A percentile compares a stretch with the other conserved stretches of the same genome.
phyloP scores from a whole-genome alignment of 768 basidiomycete species.

The Cantharellus cinnabarinus region DNA sequence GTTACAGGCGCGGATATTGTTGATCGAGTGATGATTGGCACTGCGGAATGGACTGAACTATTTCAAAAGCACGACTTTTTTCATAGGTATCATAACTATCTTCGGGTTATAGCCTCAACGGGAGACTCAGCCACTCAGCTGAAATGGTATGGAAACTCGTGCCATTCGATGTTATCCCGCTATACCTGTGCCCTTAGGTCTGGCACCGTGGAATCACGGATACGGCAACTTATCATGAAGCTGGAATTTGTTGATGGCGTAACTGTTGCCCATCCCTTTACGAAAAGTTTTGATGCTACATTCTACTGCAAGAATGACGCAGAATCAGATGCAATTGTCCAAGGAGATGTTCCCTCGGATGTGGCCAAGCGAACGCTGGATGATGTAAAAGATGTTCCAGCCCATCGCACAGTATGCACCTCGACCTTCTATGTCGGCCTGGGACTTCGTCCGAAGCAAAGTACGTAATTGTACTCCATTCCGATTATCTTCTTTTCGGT shows the following conservation, averaged over 20 bases:
- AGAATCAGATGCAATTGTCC: conserved; percentile 72
- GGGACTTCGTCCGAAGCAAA: conserved; percentile 72
- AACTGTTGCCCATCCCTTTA: conserved; percentile 81
- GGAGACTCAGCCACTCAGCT: conserved; percentile 66
- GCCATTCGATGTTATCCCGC: neutral
- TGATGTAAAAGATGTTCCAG: conserved; percentile 58
- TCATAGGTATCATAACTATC: conserved; percentile 86
- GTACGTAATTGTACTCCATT: conserved; percentile 28
- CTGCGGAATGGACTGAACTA: conserved; percentile 77
- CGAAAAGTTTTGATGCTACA: conserved; percentile 81
- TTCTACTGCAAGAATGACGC: conserved; percentile 68
- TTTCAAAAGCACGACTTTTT: conserved; percentile 95
- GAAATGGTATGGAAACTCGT: conserved; percentile 50
- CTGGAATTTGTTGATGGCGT: conserved; percentile 89
- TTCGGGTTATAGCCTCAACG: conserved; percentile 87
- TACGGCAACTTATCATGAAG: conserved; percentile 94
- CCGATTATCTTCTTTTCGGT: conserved; percentile 2
- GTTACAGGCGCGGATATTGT: conserved; percentile 71
- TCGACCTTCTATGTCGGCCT: conserved; percentile 97
- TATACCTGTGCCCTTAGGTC: conserved; percentile 26
- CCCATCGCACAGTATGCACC: conserved; percentile 64
- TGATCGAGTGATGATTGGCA: conserved; percentile 72
- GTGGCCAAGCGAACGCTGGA: conserved; percentile 54
- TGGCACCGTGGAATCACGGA: conserved; percentile 95
- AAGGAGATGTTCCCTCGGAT: conserved; percentile 63